These are phyloP conservation scores for Cladosporium oxysporum DNA, from an alignment of 2,329 filamentous ascomycete genomes.

Conservation along the genomic window DNA sequence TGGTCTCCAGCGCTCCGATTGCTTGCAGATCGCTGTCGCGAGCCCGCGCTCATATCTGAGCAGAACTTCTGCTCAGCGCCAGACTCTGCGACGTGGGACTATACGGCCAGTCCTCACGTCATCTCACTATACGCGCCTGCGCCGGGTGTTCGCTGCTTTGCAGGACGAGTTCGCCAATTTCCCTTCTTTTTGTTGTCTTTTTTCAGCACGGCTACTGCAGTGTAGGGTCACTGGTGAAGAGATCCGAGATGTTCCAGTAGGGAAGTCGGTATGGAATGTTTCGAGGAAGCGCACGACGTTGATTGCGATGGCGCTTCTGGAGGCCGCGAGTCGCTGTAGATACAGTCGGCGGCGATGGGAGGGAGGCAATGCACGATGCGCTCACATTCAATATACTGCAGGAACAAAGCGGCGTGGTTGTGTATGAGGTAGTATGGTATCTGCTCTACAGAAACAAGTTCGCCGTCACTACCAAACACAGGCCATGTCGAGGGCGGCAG, in stretches of 20 bases:
- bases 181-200: not conserved
- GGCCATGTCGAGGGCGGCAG: not conserved
- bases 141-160: not conserved
- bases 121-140: slow-evolving; percentile 11
- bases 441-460: not conserved
- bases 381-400: not conserved
- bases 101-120: slow-evolving; percentile 7
- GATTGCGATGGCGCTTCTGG: not conserved
- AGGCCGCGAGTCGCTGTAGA: not conserved
- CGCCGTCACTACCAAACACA: not conserved
- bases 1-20: slow-evolving; percentile 22
- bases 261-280: not conserved
- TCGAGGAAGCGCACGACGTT: not conserved
- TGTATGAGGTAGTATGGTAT: not conserved
- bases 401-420: not conserved
- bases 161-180: not conserved
- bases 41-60: slow-evolving; percentile 24
- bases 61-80: not conserved
- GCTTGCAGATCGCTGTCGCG: slow-evolving; percentile 25
- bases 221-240: not conserved
- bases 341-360: not conserved
- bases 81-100: slow-evolving; percentile 19
- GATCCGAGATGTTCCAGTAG: not conserved
- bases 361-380: not conserved
- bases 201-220: not conserved